phyloP scores from a whole-genome alignment of 2,329 filamentous ascomycete genomes.

The Aspergillus niger region DNA sequence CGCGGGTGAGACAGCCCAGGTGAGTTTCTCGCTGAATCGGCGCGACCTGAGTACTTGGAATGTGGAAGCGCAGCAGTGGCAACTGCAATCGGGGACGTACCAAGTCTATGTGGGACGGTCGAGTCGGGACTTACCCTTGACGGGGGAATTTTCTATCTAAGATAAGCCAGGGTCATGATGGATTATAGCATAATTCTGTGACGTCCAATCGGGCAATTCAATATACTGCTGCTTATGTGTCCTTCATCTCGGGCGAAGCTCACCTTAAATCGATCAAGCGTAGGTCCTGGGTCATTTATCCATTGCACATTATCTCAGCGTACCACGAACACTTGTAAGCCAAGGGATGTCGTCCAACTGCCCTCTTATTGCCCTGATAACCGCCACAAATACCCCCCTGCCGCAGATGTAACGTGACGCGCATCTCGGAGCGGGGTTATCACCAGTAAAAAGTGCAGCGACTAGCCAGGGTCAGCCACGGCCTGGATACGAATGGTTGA shows the following conservation, averaged over 20 bases:
- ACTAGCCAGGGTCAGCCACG: no score
- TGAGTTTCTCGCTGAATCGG: slow-evolving; percentile 47
- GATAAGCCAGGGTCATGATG: background rate
- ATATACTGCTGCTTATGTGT: background rate
- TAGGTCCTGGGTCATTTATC: background rate
- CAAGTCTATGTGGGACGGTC: slow-evolving; percentile 27
- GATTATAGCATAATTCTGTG: background rate
- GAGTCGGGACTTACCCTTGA: slow-evolving; percentile 26
- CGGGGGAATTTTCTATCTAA: slow-evolving; percentile 14
- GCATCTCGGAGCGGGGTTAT: background rate
- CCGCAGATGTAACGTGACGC: background rate
- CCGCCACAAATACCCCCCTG: background rate
- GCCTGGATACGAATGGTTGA: background rate
- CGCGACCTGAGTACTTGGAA: slow-evolving; percentile 36
- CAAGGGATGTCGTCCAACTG: background rate
- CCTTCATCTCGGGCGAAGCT: background rate
- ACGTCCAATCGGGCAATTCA: background rate
- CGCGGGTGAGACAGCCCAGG: slow-evolving; percentile 42
- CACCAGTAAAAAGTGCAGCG: background rate
- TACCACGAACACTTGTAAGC: background rate
- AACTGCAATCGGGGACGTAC: slow-evolving; percentile 18
- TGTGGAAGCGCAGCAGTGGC: slow-evolving; percentile 29
- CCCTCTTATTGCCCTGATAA: background rate
- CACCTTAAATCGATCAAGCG: background rate
- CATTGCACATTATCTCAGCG: background rate